Conservation (phyloP, 2,329 filamentous ascomycete species). For the Aureobasidium sp. region DNA sequence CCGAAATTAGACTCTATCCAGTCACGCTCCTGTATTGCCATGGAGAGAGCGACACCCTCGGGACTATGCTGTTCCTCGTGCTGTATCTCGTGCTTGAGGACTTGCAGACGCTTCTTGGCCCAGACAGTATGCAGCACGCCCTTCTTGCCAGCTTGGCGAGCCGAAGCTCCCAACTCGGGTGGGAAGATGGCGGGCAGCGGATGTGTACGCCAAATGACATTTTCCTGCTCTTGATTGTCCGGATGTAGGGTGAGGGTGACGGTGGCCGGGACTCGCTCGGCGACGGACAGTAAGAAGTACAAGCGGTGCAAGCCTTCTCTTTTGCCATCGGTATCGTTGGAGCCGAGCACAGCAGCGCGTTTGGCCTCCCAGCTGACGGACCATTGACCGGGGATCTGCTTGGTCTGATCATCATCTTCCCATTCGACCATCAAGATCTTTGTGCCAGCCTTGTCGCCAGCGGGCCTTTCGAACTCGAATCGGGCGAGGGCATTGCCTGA, state of each 20-base stretch:
- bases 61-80: constrained; percentile 64
- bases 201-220: constrained; percentile 57
- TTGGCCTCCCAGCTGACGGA: constrained; percentile 80
- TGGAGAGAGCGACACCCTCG: constrained; percentile 76
- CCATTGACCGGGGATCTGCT: constrained; percentile 53
- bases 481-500: constrained; percentile 61
- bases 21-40: constrained; percentile 73
- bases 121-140: constrained; percentile 85
- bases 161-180: constrained; percentile 61
- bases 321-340: constrained; percentile 50
- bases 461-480: constrained; percentile 78
- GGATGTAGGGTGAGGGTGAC: constrained; percentile 57
- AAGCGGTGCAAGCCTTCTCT: constrained; percentile 49
- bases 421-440: constrained; percentile 94
- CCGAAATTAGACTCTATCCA: constrained; percentile 84
- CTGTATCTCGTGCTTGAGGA: constrained; percentile 69
- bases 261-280: constrained; percentile 61
- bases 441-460: constrained; percentile 80
- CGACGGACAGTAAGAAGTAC: constrained; percentile 74
- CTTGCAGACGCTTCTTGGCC: constrained; percentile 73
- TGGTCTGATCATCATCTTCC: constrained; percentile 55
- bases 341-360: constrained; percentile 50
- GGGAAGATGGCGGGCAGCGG: constrained; percentile 83
- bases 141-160: constrained; percentile 61
- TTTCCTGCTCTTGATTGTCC: constrained; percentile 25